A percentile compares a stretch with the other conserved stretches of the same genome.
phyloP scores from a whole-genome alignment of 805 yeast species.

The Candida suzukii region DNA sequence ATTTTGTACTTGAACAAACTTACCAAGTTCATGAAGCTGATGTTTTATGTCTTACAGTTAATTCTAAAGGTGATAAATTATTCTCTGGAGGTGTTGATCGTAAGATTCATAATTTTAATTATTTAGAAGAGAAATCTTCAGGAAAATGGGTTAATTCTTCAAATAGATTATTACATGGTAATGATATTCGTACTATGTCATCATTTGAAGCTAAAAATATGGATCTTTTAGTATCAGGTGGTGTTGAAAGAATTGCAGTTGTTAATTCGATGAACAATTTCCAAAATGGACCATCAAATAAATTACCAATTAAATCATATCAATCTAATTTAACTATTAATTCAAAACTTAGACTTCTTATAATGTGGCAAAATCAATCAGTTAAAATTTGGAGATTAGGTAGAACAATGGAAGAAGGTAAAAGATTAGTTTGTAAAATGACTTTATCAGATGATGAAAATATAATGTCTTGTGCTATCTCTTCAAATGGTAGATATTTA shows the following conservation, averaged over 20 bases:
- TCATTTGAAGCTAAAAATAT: slow-evolving; percentile 62
- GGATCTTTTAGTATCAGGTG: slow-evolving; percentile 72
- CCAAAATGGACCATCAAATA: slow-evolving; percentile 62
- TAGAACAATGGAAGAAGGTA: slow-evolving; percentile 19
- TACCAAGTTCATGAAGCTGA: slow-evolving; percentile 89
- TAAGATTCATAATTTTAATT: slow-evolving; percentile 68
- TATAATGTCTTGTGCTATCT: slow-evolving; percentile 60
- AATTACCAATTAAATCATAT: slow-evolving; percentile 44
- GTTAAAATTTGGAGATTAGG: slow-evolving; percentile 73
- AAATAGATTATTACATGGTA: slow-evolving; percentile 76
- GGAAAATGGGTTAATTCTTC: slow-evolving; percentile 70
- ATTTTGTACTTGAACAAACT: slow-evolving; percentile 70
- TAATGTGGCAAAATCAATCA: slow-evolving; percentile 76
- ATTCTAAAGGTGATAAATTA: slow-evolving; percentile 51
- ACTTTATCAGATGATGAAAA: slow-evolving; percentile 71
- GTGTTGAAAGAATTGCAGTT: slow-evolving; percentile 68
- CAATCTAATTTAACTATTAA: slow-evolving; percentile 29
- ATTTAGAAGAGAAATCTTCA: slow-evolving; percentile 27
- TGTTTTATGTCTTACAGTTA: slow-evolving; percentile 64
- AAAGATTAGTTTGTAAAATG: slow-evolving; percentile 59
- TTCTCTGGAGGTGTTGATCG: slow-evolving; percentile 94
- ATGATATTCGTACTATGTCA: slow-evolving; percentile 76
- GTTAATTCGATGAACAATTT: slow-evolving; percentile 63
- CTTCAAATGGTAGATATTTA: slow-evolving; percentile 56
- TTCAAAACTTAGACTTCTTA: slow-evolving; percentile 41